Conservation (phyloP, 164 flowering plant species). For the Cinnamomum micranthum region DNA sequence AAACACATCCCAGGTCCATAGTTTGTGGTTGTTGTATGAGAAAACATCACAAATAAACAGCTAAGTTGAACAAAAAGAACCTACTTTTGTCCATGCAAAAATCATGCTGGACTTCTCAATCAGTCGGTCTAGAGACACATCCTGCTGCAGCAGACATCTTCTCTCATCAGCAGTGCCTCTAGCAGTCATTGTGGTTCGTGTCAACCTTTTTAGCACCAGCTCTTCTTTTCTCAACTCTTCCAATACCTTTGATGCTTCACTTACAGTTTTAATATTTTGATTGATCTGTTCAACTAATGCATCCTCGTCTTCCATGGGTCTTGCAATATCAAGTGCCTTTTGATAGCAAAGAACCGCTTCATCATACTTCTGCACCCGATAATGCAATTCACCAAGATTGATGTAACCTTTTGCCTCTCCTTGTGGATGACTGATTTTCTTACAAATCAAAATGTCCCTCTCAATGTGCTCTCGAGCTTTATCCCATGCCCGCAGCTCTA, state of each 20-base stretch:
- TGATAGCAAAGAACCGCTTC: conserved; percentile 67
- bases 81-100: conserved; percentile 71
- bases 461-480: conserved; percentile 68
- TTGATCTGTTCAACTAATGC: conserved; percentile 55
- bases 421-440: conserved; percentile 61
- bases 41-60: too few relatives aligned
- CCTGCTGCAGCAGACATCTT: conserved; percentile 60
- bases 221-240: conserved; percentile 69
- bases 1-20: too few relatives aligned
- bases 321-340: conserved; percentile 73
- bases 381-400: conserved; percentile 85
- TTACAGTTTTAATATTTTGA: conserved; percentile 57
- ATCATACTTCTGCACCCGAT: conserved; percentile 63
- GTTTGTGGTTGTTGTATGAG: too few relatives aligned
- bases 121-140: conserved; percentile 61
- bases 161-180: conserved; percentile 61
- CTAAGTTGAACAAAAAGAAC: conserved; percentile 4
- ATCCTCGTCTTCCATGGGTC: conserved; percentile 88
- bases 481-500: conserved; percentile 75
- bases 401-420: conserved; percentile 98
- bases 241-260: conserved; percentile 56
- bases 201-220: conserved; percentile 74
- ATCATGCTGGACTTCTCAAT: conserved; percentile 73
- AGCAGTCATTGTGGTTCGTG: conserved; percentile 38
- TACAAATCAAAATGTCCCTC: conserved; percentile 76